A percentile compares a stretch with the other conserved stretches of the same genome.
Evolutionary conservation across 225 moss, liverwort and hornwort genomes (phyloP).

Genomic region (Antitrichia curtipendula): DNA sequence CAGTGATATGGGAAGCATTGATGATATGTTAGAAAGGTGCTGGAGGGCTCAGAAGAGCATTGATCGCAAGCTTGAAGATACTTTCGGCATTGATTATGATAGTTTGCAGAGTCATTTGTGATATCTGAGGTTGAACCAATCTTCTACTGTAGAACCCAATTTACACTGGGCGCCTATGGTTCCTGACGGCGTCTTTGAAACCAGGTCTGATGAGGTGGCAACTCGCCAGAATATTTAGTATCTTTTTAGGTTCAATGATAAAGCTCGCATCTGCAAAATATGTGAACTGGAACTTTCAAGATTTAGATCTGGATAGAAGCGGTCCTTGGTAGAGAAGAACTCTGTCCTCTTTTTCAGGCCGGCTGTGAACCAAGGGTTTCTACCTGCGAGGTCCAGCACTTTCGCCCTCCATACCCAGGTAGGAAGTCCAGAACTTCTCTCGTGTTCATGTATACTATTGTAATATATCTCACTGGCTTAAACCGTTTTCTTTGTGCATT

Average conservation of each 20-base stretch:
- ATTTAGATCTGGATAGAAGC: neutral
- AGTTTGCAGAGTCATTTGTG: neutral
- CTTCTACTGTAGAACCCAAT: neutral
- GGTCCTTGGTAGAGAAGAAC: neutral
- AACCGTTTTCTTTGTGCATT: neutral
- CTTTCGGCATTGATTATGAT: constrained; percentile 6
- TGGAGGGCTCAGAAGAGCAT: constrained; percentile 30
- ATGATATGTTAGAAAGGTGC: constrained; percentile 34
- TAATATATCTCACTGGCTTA: neutral
- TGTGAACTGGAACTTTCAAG: neutral
- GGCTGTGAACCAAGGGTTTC: neutral
- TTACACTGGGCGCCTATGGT: neutral
- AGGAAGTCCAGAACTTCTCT: neutral
- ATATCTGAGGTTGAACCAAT: neutral
- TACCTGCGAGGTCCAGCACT: neutral
- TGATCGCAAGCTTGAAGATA: constrained; percentile 26
- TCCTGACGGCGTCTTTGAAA: neutral
- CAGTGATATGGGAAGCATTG: constrained; percentile 7
- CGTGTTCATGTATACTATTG: neutral
- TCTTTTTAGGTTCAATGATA: neutral
- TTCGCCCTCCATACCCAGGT: neutral
- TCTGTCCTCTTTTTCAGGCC: neutral
- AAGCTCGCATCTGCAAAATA: neutral
- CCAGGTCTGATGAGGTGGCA: neutral
- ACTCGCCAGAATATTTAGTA: neutral